phyloP scores from a whole-genome alignment of 371 early-diverging fungal species.

The Catenaria anguillulae region DNA sequence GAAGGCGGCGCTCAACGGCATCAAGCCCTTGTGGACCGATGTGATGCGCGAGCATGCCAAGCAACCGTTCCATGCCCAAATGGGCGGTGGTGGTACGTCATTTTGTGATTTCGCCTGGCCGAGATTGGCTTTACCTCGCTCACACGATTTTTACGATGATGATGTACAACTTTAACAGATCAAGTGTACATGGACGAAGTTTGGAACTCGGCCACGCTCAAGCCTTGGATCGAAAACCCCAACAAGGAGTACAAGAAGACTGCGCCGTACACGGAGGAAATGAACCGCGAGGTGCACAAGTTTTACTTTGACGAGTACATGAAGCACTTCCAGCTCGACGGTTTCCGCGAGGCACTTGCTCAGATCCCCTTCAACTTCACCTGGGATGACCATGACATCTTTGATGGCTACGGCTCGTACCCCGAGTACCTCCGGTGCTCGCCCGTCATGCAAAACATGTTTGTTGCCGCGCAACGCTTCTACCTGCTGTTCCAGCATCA shows the following conservation, averaged over 20 bases:
- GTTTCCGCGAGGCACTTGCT: constrained; percentile 44
- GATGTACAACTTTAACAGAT: no score
- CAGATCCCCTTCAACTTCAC: constrained; percentile 50
- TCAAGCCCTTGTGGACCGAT: constrained; percentile 63
- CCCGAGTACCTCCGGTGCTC: constrained; percentile 56
- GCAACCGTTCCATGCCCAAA: constrained; percentile 55
- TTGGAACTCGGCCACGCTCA: constrained; percentile 29
- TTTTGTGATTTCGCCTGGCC: no score
- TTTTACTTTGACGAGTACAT: constrained; percentile 63
- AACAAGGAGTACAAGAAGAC: constrained; percentile 30
- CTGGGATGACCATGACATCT: constrained; percentile 28
- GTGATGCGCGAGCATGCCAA: constrained; percentile 46
- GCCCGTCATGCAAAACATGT: constrained; percentile 37
- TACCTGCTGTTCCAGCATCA: constrained; percentile 76
- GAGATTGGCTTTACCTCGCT: neutral
- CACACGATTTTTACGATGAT: no score
- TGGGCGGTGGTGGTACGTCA: constrained; percentile 78
- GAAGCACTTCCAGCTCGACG: constrained; percentile 46
- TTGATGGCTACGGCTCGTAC: constrained; percentile 70
- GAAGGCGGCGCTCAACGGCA: constrained; percentile 38
- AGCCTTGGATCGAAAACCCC: constrained; percentile 42
- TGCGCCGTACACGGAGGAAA: constrained; percentile 29
- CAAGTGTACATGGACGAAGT: constrained; percentile 59
- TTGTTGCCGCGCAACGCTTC: constrained; percentile 55
- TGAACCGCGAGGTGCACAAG: constrained; percentile 37